Percentiles rank a stretch among this genome's conserved stretches.
phyloP scores from a whole-genome alignment of 2,329 filamentous ascomycete species.

The Bipolaris sorokiniana region DNA sequence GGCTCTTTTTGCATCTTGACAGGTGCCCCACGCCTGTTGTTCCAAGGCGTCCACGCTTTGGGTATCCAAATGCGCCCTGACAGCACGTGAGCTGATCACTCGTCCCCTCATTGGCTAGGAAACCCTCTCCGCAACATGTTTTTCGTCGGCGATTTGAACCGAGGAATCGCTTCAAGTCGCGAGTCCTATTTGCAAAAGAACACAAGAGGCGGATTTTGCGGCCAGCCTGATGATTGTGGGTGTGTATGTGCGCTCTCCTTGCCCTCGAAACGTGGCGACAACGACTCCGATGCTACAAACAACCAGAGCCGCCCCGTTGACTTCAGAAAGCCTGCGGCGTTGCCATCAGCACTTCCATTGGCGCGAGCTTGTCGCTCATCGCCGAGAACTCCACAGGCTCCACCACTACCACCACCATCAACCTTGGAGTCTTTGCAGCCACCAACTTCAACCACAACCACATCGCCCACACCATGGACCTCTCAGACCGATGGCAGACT shows the following conservation, averaged over 20 bases:
- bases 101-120: slow-evolving; percentile 16
- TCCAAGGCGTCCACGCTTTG: neutral
- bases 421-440: slow-evolving; percentile 1
- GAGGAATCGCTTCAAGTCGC: slow-evolving; percentile 12
- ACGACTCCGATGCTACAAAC: slow-evolving; percentile 2
- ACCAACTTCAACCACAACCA: slow-evolving; percentile 2
- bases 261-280: slow-evolving; percentile 6
- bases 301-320: neutral
- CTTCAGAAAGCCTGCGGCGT: neutral
- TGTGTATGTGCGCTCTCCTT: neutral
- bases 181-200: slow-evolving; percentile 8
- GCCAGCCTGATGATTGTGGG: neutral
- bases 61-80: neutral
- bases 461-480: slow-evolving; percentile 21
- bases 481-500: slow-evolving; percentile 30
- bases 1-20: neutral
- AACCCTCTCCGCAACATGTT: slow-evolving; percentile 11
- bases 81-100: slow-evolving; percentile 15
- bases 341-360: slow-evolving; percentile 2
- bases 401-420: slow-evolving; percentile 6
- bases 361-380: slow-evolving; percentile 7
- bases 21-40: neutral
- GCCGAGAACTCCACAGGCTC: slow-evolving; percentile 12
- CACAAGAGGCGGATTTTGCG: neutral
- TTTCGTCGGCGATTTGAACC: slow-evolving; percentile 16